Percentiles rank a stretch among this genome's conserved stretches.
Evolutionary conservation across 768 basidiomycete species (phyloP).

Genomic region (Tephrocybe sp.): DNA sequence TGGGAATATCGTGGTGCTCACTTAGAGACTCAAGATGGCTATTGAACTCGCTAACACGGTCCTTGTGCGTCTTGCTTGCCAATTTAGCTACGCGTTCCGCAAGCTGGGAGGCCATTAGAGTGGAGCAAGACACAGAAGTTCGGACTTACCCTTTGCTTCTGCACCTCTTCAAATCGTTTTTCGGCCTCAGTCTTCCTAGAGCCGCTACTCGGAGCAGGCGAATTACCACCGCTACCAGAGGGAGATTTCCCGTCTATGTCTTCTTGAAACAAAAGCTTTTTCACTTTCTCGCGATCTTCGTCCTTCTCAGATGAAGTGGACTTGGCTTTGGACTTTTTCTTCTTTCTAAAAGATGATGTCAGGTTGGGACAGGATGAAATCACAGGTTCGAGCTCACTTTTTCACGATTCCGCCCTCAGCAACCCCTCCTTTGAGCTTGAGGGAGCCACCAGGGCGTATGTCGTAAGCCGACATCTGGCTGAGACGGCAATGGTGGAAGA

Average conservation of each 20-base stretch:
- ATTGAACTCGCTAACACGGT: slow-evolving; percentile 90
- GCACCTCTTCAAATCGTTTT: slow-evolving; percentile 84
- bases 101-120: slow-evolving; percentile 44
- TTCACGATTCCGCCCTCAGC: slow-evolving; percentile 78
- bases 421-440: slow-evolving; percentile 86
- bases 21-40: slow-evolving; percentile 79
- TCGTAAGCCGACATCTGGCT: slow-evolving; percentile 77
- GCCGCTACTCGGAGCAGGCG: slow-evolving; percentile 52
- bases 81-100: slow-evolving; percentile 70
- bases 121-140: neutral
- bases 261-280: slow-evolving; percentile 48
- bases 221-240: slow-evolving; percentile 56
- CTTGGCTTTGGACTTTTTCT: slow-evolving; percentile 75
- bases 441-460: slow-evolving; percentile 80
- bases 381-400: slow-evolving; percentile 51
- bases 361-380: slow-evolving; percentile 11
- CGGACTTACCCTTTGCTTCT: slow-evolving; percentile 67
- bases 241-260: slow-evolving; percentile 45
- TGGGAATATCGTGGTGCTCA: slow-evolving; percentile 95
- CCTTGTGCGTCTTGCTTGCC: slow-evolving; percentile 88
- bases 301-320: slow-evolving; percentile 50
- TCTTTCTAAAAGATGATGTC: slow-evolving; percentile 58
- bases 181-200: slow-evolving; percentile 84
- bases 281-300: slow-evolving; percentile 44
- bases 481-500: slow-evolving; percentile 11